Base-by-base conservation (phyloP, 176 grass and related monocot species). In the Musa acuminata region DNA sequence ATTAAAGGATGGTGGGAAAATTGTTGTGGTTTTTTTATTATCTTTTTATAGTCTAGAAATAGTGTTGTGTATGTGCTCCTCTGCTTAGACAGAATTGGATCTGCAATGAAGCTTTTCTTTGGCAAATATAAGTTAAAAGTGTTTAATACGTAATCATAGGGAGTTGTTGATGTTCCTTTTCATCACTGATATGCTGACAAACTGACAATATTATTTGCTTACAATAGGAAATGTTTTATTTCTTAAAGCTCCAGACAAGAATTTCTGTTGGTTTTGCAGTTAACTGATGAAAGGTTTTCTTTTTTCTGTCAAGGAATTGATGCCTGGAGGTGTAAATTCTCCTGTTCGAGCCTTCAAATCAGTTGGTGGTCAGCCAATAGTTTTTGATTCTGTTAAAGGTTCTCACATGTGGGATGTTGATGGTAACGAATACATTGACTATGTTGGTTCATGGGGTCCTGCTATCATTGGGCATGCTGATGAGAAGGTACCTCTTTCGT, bases 391-490 rank as follows among this genome's bases (percentile, higher is more conserved):
- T 63, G 96, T 99, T 3, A 99, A 99, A 71, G 96, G 91, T 52
- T 99, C 86, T 83, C 96, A 27, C 53, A 91, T 99, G 91, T 87
- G 96, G 91, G 96, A 95, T 86, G 96, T 99, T 25, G 96, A 95
- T 80, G 96, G 95, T 29, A 95, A 99, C 52, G 90, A 99, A 80
- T 99, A 99, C 69, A 84, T 99, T 4, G 96, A 99, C 81, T 99
- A 99, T 87, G 96, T 99, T 84, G 96, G 96, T 77, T 99, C 96
- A 21, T 99, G 96, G 91, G 96, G 91, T 49, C 96, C 96, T 80
- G 96, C 91, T 73, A 99, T 99, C 62, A 94, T 99, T 9, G 96
- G 96, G 51, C 96, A 99, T 84, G 84, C 96, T 62, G 96, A 99
- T 84, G 91, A 99, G 52, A 73, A 83, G 84, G 96, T 99, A 53